Base-by-base conservation (phyloP, 768 basidiomycete species). In the Termitomyces sp. region DNA sequence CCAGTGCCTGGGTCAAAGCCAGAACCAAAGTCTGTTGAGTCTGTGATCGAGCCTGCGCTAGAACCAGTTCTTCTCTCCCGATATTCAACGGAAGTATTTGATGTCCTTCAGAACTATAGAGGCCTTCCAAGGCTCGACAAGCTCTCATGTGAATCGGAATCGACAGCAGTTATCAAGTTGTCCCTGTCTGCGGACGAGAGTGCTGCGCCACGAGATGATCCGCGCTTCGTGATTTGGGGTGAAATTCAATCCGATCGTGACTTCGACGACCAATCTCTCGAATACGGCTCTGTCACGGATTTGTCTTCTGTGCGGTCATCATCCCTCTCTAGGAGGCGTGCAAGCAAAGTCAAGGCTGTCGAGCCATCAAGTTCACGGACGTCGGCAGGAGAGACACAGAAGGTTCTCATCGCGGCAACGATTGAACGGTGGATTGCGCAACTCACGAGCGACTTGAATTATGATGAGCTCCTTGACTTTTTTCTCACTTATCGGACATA, bases 371-470 rank as follows among this genome's bases (percentile, higher is more conserved):
- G 60, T 20, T 5, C 65, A 31, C 56, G 54, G 47, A 61, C 56
- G 36, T 62, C 69, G 17, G 56, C 70, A 34, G 71, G 73, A 29
- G 71, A 69, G 38, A 67, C 73, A 37, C 75, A 77, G 66, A 81
- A 74, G 64, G 78, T 92, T 31, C 77, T 96, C n/a, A 77, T 96
- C 14, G 94, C 92, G 0, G 94, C 94, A 4, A 94, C 92, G 3
- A 92, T 96, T 67, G 94, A 96, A 71, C 87, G 94, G 0, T 94
- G 92, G 92, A 88, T 97, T 58, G 93, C 92, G 0, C 92, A 96
- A 68, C 77, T 96, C 53, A 96, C 95, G 36, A 90, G 88, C 67
- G 87, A 91, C 67, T 78, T 94, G 67, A 86, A 91, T 72, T 91
- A 92, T 60, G 93, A 94, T 70, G 91, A 94, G 66, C 80, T 95